These are phyloP conservation scores for Aspergillus tanneri DNA, from an alignment of 2,329 filamentous ascomycete species.

Conservation along the genomic window DNA sequence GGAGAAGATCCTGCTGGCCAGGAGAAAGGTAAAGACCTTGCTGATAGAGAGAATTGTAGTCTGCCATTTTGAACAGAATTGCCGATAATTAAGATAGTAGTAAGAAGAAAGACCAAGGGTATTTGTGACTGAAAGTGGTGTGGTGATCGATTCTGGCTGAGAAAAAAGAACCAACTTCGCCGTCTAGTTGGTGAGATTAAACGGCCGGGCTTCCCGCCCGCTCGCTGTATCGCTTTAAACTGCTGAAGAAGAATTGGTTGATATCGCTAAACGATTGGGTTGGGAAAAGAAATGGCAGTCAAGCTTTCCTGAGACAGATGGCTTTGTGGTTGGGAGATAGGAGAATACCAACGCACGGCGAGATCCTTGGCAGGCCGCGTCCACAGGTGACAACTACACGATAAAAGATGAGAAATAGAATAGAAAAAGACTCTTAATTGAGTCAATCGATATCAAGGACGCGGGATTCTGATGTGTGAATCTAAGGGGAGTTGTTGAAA, in stretches of 20 bases:
- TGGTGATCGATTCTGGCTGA: not conserved
- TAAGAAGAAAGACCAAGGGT: not conserved
- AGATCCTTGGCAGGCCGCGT: not conserved
- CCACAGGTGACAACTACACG: not conserved
- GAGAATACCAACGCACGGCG: not conserved
- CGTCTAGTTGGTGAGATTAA: slow-evolving; percentile 6
- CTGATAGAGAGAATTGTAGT: slow-evolving; percentile 42
- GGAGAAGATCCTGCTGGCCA: slow-evolving; percentile 73
- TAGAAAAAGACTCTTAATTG: not conserved
- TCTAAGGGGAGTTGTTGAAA: not conserved
- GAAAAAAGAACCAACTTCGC: not conserved
- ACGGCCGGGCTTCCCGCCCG: slow-evolving; percentile 38
- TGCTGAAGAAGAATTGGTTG: not conserved
- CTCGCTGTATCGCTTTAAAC: slow-evolving; percentile 23
- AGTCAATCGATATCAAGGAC: not conserved
- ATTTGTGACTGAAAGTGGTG: not conserved
- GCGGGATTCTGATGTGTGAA: not conserved
- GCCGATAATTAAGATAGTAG: not conserved
- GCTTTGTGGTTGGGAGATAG: not conserved
- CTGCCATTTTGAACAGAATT: slow-evolving; percentile 32
- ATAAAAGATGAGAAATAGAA: not conserved
- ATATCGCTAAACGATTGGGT: not conserved
- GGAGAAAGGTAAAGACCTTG: slow-evolving; percentile 69
- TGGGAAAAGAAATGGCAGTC: not conserved
- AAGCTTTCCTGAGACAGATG: not conserved